phyloP scores from a whole-genome alignment of 352 stramenopile species.

The Phytophthora tubulina region DNA sequence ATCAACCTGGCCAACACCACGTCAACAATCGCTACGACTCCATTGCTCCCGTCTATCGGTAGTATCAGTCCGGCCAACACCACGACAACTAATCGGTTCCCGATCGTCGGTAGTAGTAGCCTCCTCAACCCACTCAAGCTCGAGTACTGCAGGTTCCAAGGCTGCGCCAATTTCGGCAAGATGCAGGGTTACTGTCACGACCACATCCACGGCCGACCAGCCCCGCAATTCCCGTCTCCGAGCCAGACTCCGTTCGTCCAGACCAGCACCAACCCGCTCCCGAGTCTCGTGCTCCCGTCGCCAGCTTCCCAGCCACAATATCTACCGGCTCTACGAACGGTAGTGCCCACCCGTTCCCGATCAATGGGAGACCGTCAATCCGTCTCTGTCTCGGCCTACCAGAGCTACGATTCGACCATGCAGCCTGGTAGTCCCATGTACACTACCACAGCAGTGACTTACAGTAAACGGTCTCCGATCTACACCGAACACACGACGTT shows the following conservation, averaged over 20 bases:
- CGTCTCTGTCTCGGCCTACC: conserved; percentile 24
- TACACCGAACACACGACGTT: conserved; percentile 36
- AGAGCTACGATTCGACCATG: conserved; percentile 23
- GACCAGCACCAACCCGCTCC: conserved; percentile 22
- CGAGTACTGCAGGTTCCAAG: conserved; percentile 57
- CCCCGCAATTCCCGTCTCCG: conserved; percentile 34
- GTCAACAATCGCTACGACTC: conserved; percentile 33
- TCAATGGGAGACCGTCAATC: conserved; percentile 17
- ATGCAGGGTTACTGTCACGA: conserved; percentile 74
- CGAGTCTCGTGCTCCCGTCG: conserved; percentile 36
- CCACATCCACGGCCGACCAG: conserved; percentile 57
- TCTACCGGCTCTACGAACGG: conserved; percentile 40
- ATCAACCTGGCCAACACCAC: conserved; percentile 36
- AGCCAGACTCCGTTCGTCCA: conserved; percentile 20
- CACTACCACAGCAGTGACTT: conserved; percentile 23
- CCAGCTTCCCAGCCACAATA: conserved; percentile 28
- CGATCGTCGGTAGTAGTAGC: conserved; percentile 19
- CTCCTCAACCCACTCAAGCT: conserved; percentile 55
- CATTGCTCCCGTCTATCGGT: conserved; percentile 47
- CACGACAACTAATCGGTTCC: conserved; percentile 34
- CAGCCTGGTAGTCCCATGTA: conserved; percentile 31
- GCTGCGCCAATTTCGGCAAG: conserved; percentile 73
- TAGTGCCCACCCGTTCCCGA: conserved; percentile 33
- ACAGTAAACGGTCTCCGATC: conserved; percentile 30
- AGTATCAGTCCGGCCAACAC: conserved; percentile 66